These are phyloP conservation scores for Keqinozyma sinolaborantium DNA, from an alignment of 1,139 yeast species.

Conservation along the genomic window DNA sequence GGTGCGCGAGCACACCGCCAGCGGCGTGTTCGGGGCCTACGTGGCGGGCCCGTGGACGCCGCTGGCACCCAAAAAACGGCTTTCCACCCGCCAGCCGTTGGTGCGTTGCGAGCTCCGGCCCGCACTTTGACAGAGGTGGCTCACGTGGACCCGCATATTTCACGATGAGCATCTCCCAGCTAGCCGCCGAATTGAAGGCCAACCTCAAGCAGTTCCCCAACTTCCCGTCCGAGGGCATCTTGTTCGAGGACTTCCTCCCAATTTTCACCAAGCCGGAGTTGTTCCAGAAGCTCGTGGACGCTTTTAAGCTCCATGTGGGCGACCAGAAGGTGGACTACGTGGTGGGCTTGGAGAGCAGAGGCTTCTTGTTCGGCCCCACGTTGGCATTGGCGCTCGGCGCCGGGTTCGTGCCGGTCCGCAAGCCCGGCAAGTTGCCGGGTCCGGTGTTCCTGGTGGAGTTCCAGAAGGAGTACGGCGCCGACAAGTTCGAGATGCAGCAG, in stretches of 20 bases:
- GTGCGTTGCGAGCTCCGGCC: too few species aligned
- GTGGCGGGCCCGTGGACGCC: not conserved
- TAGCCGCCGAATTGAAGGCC: conserved; percentile 60
- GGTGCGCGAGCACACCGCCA: not conserved
- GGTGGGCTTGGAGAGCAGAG: conserved; percentile 95
- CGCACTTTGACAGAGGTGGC: too few species aligned
- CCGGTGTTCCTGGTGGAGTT: conserved; percentile 68
- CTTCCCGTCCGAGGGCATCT: conserved; percentile 89
- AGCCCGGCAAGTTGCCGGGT: conserved; percentile 94
- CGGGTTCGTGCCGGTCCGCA: conserved; percentile 93
- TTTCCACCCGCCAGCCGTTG: too few species aligned
- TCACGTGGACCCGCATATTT: too few species aligned
- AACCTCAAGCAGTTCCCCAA: conserved; percentile 82
- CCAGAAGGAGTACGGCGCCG: conserved; percentile 90
- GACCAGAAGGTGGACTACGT: conserved; percentile 75
- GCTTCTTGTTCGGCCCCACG: conserved; percentile 94
- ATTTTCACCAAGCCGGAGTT: conserved; percentile 79
- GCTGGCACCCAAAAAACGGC: not conserved
- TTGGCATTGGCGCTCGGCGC: conserved; percentile 85
- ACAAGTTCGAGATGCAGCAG: conserved; percentile 83
- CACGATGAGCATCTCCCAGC: conserved; percentile 22
- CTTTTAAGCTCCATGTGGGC: conserved; percentile 73
- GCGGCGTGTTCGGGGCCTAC: not conserved
- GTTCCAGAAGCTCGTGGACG: conserved; percentile 77
- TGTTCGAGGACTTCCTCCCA: conserved; percentile 94